Base-by-base conservation (phyloP, 192 early-diverging fungal genomes). In the Dispira simplex region DNA sequence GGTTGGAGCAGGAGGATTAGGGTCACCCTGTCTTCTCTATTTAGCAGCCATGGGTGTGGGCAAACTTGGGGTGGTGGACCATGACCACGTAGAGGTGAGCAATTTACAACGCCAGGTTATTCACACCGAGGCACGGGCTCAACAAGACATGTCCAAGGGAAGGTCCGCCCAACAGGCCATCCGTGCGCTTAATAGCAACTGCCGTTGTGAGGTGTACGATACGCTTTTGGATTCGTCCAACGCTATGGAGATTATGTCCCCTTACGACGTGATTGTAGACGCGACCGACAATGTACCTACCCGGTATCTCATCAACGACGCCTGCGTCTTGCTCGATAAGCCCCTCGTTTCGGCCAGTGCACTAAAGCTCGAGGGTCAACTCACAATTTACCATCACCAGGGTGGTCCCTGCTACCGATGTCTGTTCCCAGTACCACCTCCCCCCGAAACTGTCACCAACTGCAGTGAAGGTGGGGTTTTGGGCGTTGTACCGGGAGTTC, bases 71-170 rank as follows among this genome's bases (percentile, higher is more conserved):
- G 85, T 97, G 20, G 81, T 93, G 0, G 96, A 99, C 67, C 90
- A 97, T 70, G 96, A 99, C 68, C 74, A 65, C 0, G 89, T 99
- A 0, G 96, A 95, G 68, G 73, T 74, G 44, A 91, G 86, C 70
- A 98, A 98, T 70, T 71, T 98, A 16, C 94, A 99, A 67, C 82
- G 96, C 0, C 96, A 99, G 71, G 80, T 99, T 14, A 90, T 96
- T 53, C 94, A 98, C 67, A 83, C 84, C 20, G 87, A 95, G 62
- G 71, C 75, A 0, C 70, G 79, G 14, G 67, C 82, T 21, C 27
- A n/a, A n/a, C 16, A 13, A 2, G 86, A 83, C 0, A 55, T 81
- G 23, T 74, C 81, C 47, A 98, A 98, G 69, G 84, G 88, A 0
- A 70, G 81, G 43, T 92, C 90, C 0, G 96, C 96, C 0, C 72